Evolutionary conservation across 345 rosid species (phyloP).

Genomic region (Geranium rotundifolium): DNA sequence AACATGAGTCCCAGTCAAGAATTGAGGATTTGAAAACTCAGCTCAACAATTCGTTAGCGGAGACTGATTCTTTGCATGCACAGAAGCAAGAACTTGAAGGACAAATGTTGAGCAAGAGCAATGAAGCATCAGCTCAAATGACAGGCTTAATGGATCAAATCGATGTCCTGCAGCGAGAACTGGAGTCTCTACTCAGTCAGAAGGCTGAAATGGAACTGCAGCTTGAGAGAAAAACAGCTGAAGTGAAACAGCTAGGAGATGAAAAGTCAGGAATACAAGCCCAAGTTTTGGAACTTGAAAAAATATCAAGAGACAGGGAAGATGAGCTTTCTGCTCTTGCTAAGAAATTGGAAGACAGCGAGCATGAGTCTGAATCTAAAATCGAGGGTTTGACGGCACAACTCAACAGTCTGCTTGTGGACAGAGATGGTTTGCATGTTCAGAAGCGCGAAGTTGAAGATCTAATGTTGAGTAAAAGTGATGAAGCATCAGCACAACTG

Average conservation of each 20-base stretch:
- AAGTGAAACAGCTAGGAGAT: slow-evolving; percentile 32
- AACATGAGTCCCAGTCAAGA: slow-evolving; percentile 39
- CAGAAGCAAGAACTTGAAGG: slow-evolving; percentile 61
- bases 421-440: slow-evolving; percentile 24
- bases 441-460: slow-evolving; percentile 61
- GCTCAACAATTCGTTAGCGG: slow-evolving; percentile 27
- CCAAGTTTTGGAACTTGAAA: slow-evolving; percentile 44
- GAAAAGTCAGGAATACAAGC: slow-evolving; percentile 34
- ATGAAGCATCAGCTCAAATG: slow-evolving; percentile 42
- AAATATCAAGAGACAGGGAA: slow-evolving; percentile 28
- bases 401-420: slow-evolving; percentile 28
- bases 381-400: slow-evolving; percentile 46
- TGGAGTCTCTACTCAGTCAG: slow-evolving; percentile 37
- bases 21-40: slow-evolving; percentile 44
- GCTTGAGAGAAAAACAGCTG: slow-evolving; percentile 30
- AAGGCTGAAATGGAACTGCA: not conserved
- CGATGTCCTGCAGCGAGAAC: slow-evolving; percentile 32
- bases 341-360: slow-evolving; percentile 24
- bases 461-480: slow-evolving; percentile 28
- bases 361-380: slow-evolving; percentile 16
- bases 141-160: slow-evolving; percentile 43
- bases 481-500: slow-evolving; percentile 42
- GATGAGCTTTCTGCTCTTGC: slow-evolving; percentile 30
- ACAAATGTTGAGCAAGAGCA: slow-evolving; percentile 28
- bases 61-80: slow-evolving; percentile 24